Percentiles rank a stretch among this genome's conserved stretches.
phyloP scores from a whole-genome alignment of 2,329 filamentous ascomycete species.

The Alternaria brassicicola region DNA sequence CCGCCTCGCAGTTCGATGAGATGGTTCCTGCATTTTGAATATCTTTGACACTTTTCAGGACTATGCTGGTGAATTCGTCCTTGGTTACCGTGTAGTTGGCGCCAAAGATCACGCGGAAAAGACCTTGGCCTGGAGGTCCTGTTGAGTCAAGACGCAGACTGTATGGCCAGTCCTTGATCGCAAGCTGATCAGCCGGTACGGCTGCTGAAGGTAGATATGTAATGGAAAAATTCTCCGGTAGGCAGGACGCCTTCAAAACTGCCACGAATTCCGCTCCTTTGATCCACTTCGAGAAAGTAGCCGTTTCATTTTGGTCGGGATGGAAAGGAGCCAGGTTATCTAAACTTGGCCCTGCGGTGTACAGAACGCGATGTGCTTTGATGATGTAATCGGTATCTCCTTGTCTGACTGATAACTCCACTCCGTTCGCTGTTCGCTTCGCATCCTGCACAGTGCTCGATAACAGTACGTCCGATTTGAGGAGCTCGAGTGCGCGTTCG shows the following conservation, averaged over 20 bases:
- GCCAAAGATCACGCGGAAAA: conserved; percentile 26
- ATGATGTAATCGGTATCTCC: conserved; percentile 13
- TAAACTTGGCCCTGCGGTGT: conserved; percentile 19
- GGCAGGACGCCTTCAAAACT: conserved; percentile 23
- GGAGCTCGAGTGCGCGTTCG: conserved; percentile 26
- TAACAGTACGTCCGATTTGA: conserved; percentile 19
- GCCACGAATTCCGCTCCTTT: conserved; percentile 18
- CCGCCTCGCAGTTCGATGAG: conserved; percentile 10
- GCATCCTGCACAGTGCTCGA: conserved; percentile 13
- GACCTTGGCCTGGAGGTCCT: conserved; percentile 16
- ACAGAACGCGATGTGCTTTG: conserved; percentile 28
- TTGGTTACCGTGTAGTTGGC: conserved; percentile 17
- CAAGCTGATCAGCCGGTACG: conserved; percentile 21
- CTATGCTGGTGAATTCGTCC: conserved; percentile 9
- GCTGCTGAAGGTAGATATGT: conserved; percentile 13
- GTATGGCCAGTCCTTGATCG: conserved; percentile 24
- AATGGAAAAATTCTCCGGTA: conserved; percentile 26
- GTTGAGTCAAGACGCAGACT: conserved; percentile 26
- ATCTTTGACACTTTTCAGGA: conserved; percentile 7
- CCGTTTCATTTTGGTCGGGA: conserved; percentile 16
- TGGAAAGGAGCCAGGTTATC: conserved; percentile 19
- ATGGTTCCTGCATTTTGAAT: conserved; percentile 15
- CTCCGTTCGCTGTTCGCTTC: conserved; percentile 1
- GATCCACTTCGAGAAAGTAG: conserved; percentile 19
- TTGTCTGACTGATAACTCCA: conserved; percentile 11